Base-by-base conservation (phyloP, 768 basidiomycete genomes). In the Inosperma sp. region DNA sequence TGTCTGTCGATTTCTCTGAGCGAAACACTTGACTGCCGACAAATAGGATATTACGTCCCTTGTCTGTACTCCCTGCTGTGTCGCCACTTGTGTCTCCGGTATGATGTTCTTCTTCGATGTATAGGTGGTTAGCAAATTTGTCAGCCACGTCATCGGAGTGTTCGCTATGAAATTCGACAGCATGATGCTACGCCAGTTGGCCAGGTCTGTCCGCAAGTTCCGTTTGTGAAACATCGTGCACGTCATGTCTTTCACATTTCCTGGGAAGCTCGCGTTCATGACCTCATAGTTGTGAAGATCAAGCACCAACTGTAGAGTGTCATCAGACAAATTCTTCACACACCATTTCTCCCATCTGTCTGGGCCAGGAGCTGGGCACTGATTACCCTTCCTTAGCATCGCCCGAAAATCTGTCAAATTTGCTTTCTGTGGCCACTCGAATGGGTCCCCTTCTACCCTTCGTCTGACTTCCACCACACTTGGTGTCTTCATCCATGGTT, bases 291-390 rank as follows among this genome's bases (percentile, higher is more conserved):
- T 69, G 37, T 55, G 49, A 1, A 71, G 62, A 14, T 59, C 41
- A 1, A 65, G 51, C 1, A 69, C 61, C 1, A 62, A 33, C 0
- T 36, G 6, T 2, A 69, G 55, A 0, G 60, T 54, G 1, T 22
- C 1, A 39, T 68, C 66, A 1, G 57, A 59, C 0, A 71, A 54
- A 1, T 54, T n/a, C 22, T 60, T 61, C 1, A 68, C 29, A 10
- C 50, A 56, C 69, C 69, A 70, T 53, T 70, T 69, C 53, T 69
- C 67, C 68, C 67, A 67, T n/a, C 56, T 54, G 49, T 69, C 68
- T 2, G 64, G 65, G 0, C 65, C 67, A 1, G 67, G 68, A 1
- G 64, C 40, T 2, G 68, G 68, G 3, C 60, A 52, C 3, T 51
- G 25, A 37, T 69, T 69, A 1, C 68, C 68, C 34, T 52, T 55